Evolutionary conservation across 345 rosid genomes (phyloP).

Genomic region (Alliaria petiolata): DNA sequence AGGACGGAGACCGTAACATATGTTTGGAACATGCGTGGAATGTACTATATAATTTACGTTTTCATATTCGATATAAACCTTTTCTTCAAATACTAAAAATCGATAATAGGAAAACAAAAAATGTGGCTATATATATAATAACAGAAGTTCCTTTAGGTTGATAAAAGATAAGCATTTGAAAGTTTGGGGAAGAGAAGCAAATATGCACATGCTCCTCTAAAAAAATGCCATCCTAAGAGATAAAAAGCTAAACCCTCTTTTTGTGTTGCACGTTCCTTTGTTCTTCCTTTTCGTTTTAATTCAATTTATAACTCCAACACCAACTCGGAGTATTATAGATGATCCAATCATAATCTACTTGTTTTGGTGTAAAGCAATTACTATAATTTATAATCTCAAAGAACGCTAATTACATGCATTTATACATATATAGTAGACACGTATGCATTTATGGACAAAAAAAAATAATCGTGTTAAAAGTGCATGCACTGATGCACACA

Average conservation of each 20-base stretch:
- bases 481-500: no score
- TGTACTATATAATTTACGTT: no score
- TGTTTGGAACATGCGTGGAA: no score
- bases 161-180: background rate
- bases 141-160: background rate
- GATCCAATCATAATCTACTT: background rate
- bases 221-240: slow-evolving; percentile 3
- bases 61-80: background rate
- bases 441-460: background rate
- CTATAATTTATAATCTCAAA: background rate
- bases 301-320: background rate
- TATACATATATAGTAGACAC: background rate
- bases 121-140: slow-evolving; percentile 1
- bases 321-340: background rate
- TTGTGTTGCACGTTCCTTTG: slow-evolving; percentile 24
- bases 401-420: background rate
- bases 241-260: slow-evolving; percentile 12
- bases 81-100: background rate
- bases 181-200: slow-evolving; percentile 19
- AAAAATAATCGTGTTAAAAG: background rate
- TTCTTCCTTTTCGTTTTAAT: slow-evolving; percentile 1
- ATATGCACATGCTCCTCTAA: slow-evolving; percentile 35
- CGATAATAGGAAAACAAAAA: background rate
- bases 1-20: no score
- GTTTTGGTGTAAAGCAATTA: background rate